Conservation (phyloP, 2,329 filamentous ascomycete species). For the Plenodomus biglobosus region DNA sequence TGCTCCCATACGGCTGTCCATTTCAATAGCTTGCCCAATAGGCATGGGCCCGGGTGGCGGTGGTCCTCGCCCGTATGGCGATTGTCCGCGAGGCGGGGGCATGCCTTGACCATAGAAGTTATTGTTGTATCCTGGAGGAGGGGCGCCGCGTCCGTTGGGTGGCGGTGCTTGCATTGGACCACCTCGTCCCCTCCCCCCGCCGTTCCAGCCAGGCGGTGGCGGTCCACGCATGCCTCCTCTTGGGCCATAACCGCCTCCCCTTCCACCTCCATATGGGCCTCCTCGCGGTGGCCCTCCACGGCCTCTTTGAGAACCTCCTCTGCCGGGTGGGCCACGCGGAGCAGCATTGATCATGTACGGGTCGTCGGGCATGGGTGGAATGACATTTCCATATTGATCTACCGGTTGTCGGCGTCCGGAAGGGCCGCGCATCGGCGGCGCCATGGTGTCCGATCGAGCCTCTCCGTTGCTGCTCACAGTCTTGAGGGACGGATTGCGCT, state of each 20-base stretch:
- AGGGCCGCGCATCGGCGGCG: conserved; percentile 42
- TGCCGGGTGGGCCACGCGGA: conserved; percentile 40
- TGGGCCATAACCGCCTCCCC: conserved; percentile 42
- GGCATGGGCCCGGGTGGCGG: conserved; percentile 45
- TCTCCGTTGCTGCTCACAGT: conserved; percentile 52
- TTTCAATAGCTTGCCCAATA: conserved; percentile 72
- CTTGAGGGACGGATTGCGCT: conserved; percentile 62
- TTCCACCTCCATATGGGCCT: conserved; percentile 36
- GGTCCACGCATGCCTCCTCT: conserved; percentile 45
- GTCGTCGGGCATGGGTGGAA: conserved; percentile 48
- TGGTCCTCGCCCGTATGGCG: conserved; percentile 58
- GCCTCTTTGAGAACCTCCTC: conserved; percentile 42
- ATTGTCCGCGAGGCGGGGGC: conserved; percentile 44
- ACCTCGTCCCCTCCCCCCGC: conserved; percentile 37
- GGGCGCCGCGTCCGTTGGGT: conserved; percentile 45
- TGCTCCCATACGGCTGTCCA: conserved; percentile 63
- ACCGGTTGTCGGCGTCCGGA: conserved; percentile 46
- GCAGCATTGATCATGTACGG: conserved; percentile 49
- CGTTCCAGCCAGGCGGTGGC: conserved; percentile 47
- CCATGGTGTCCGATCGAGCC: conserved; percentile 45
- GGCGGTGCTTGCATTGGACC: conserved; percentile 39
- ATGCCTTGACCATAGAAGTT: conserved; percentile 42
- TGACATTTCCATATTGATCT: conserved; percentile 68
- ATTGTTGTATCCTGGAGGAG: conserved; percentile 48
- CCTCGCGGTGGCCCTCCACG: conserved; percentile 45